phyloP scores from a whole-genome alignment of 495 filamentous ascomycete genomes.

The Elasticomyces elasticus region DNA sequence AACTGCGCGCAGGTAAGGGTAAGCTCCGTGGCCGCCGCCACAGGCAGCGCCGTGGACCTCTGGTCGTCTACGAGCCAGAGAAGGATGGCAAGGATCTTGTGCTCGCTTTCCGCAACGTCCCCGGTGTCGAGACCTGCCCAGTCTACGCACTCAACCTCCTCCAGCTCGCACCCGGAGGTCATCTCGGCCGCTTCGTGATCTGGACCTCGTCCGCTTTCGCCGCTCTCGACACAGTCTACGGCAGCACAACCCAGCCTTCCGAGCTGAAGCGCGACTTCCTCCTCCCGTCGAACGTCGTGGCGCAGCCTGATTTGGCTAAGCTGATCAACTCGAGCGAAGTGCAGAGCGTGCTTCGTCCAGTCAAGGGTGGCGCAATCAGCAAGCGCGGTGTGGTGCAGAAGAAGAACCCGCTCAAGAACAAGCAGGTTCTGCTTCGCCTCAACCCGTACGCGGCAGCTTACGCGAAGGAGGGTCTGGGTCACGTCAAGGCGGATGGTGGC shows the following conservation, averaged over 20 bases:
- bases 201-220: conserved; percentile 96
- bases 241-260: conserved; percentile 70
- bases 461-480: conserved; percentile 69
- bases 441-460: conserved; percentile 93
- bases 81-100: conserved; percentile 85
- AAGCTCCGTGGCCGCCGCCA: conserved; percentile 91
- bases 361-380: conserved; percentile 78
- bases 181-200: conserved; percentile 97
- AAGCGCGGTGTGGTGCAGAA: conserved; percentile 90
- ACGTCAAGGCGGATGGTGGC: conserved; percentile 44
- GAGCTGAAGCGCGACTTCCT: conserved; percentile 97
- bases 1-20: conserved; percentile 94
- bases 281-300: conserved; percentile 75
- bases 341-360: conserved; percentile 80
- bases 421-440: conserved; percentile 89
- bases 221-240: conserved; percentile 92
- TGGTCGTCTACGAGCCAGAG: conserved; percentile 91
- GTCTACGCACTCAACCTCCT: conserved; percentile 96
- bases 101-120: conserved; percentile 92
- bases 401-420: conserved; percentile 99
- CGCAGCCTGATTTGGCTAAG: conserved; percentile 85
- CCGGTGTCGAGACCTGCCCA: conserved; percentile 92
- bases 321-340: conserved; percentile 98
- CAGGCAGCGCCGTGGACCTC: conserved; percentile 92
- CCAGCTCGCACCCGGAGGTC: conserved; percentile 95